These are phyloP conservation scores for Chloroidium sp. DNA, from an alignment of 163 green algal species.

Conservation along the genomic window DNA sequence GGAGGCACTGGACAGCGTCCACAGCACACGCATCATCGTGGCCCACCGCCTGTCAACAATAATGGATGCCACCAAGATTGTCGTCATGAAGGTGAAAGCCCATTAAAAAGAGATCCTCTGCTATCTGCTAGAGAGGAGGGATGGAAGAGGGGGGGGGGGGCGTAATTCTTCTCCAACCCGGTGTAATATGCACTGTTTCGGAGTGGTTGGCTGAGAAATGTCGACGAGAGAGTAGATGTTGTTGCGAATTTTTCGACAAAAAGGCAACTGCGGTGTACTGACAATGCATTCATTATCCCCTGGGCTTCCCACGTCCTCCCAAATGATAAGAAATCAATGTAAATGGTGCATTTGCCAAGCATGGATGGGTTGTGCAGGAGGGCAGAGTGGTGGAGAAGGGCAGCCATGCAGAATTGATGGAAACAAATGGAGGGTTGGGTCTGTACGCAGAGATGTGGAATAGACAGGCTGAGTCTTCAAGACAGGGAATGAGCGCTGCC, in stretches of 20 bases:
- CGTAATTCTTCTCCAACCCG: not conserved
- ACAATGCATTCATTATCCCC: not conserved
- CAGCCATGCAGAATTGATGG: conserved; percentile 57
- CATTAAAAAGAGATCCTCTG: too few relatives aligned
- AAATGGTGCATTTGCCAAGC: too few relatives aligned
- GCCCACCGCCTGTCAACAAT: conserved; percentile 90
- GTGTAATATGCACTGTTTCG: not conserved
- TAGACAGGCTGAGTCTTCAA: conserved; percentile 43
- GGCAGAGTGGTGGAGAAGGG: conserved; percentile 49
- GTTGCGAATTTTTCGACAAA: not conserved
- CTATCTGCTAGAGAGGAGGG: too few relatives aligned
- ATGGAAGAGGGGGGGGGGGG: too few relatives aligned
- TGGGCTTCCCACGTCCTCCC: conserved; percentile 8
- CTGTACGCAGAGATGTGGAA: conserved; percentile 70
- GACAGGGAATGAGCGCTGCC: too few relatives aligned
- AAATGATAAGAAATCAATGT: too few relatives aligned
- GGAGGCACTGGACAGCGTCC: conserved; percentile 5
- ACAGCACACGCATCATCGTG: conserved; percentile 82
- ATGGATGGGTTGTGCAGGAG: conserved; percentile 4
- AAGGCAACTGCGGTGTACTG: not conserved
- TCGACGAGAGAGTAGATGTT: not conserved
- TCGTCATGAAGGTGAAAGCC: conserved; percentile 52
- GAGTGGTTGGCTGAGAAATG: not conserved
- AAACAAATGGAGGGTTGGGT: conserved; percentile 22
- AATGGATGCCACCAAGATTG: conserved; percentile 77